A percentile compares a stretch with the other conserved stretches of the same genome.
phyloP scores from a whole-genome alignment of 768 basidiomycete species.

The Clitopilus passeckerianus region DNA sequence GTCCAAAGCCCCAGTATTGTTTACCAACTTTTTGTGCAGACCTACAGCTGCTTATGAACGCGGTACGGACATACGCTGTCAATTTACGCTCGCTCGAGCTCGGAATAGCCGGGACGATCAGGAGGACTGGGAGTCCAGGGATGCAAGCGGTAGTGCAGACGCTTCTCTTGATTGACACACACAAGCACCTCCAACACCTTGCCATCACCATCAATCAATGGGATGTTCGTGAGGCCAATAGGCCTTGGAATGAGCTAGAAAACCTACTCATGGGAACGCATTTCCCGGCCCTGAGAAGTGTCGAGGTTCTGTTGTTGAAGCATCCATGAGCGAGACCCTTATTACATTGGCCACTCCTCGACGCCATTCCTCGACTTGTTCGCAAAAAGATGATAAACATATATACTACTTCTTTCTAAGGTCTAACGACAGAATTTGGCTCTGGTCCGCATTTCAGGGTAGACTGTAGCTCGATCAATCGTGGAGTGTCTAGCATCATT shows the following conservation, averaged over 20 bases:
- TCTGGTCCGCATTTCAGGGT: too few relatives aligned
- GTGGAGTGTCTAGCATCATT: too few relatives aligned
- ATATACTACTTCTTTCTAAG: not conserved
- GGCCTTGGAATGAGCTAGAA: slow-evolving; percentile 4
- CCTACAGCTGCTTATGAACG: slow-evolving; percentile 2
- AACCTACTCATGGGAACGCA: not conserved
- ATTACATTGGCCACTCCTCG: not conserved
- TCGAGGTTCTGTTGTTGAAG: slow-evolving; percentile 1
- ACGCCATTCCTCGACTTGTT: slow-evolving; percentile 1
- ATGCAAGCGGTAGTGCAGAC: not conserved
- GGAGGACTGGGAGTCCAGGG: too few relatives aligned
- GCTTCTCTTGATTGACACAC: slow-evolving; percentile 1
- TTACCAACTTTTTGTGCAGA: not conserved
- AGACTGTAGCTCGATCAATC: too few relatives aligned
- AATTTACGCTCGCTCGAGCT: slow-evolving; percentile 3
- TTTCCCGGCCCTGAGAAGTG: slow-evolving; percentile 3
- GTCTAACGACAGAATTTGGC: too few relatives aligned
- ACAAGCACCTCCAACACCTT: not conserved
- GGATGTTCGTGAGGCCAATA: not conserved
- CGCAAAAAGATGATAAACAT: slow-evolving; percentile 6
- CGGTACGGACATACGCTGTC: not conserved
- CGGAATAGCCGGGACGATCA: not conserved
- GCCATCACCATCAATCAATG: not conserved
- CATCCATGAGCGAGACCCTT: not conserved
- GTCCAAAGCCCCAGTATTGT: not conserved